Evolutionary conservation across 2,329 filamentous ascomycete species (phyloP).

Genomic region (Hirsutella thompsonii): DNA sequence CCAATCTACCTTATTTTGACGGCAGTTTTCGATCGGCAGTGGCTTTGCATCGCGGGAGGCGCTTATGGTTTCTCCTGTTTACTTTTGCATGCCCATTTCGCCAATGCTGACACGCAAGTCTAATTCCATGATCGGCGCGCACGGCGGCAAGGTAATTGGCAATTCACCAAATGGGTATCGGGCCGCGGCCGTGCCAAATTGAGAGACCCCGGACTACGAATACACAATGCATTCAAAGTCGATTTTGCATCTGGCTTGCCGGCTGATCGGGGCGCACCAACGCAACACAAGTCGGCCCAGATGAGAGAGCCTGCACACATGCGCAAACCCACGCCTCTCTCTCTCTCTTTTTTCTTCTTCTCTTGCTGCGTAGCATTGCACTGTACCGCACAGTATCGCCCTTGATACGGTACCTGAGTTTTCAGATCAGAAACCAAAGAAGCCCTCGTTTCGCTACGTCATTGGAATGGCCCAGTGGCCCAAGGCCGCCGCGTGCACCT

Average conservation of each 20-base stretch:
- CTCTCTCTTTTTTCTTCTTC: too few relatives aligned
- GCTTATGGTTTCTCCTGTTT: neutral
- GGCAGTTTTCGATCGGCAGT: neutral
- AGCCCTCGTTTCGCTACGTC: conserved; percentile 3
- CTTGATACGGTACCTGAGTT: too few relatives aligned
- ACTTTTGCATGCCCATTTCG: neutral
- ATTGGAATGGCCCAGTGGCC: conserved; percentile 2
- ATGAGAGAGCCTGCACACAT: too few relatives aligned
- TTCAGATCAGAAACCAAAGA: neutral
- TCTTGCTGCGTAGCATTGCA: too few relatives aligned
- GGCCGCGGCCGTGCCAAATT: neutral
- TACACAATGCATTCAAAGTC: neutral
- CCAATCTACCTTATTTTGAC: neutral
- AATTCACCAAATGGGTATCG: neutral
- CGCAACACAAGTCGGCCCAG: too few relatives aligned
- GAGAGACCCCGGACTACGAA: neutral
- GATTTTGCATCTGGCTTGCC: too few relatives aligned
- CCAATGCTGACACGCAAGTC: too few relatives aligned
- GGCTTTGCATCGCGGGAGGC: neutral
- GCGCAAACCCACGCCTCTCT: too few relatives aligned
- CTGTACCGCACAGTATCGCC: too few relatives aligned
- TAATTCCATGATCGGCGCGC: too few relatives aligned
- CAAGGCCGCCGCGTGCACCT: too few relatives aligned
- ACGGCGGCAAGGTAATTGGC: too few relatives aligned
- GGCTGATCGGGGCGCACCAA: neutral